Evolutionary conservation across 192 early-diverging fungal genomes (phyloP), one percentile per base, ranked within the genome.

Genomic region (Coemansia sp.): DNA sequence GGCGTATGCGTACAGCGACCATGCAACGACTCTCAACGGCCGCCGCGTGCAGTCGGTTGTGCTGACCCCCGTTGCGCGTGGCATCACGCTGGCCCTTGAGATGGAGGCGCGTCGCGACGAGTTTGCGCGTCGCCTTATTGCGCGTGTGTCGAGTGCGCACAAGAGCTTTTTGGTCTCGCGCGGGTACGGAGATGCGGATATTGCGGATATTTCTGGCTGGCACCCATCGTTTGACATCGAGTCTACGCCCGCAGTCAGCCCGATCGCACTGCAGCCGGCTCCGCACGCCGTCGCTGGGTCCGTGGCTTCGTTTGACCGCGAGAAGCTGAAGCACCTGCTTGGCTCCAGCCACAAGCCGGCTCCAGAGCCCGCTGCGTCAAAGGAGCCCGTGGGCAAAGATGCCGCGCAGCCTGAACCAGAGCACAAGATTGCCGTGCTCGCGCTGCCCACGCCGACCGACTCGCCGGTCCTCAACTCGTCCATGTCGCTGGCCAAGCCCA

Each of bases 141-240:
- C 46, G 1, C 55, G 29, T 4, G 64, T 67, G 2, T 60, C 59
- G 8, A 40, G 21, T 9, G 73, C 67, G 0, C 67, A 77, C 29
- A 6, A 33, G 27, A 32, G n/a, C 45, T 77, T 77, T 18, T 28
- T 77, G 56, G 35, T 40, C 4, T 14, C 22, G 14, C 58, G 73
- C 5, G 73, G 73, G 0, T 77, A 50, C 47, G 32, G 31, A 0
- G 31, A 33, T 0, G 32, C 7, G 0, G 73, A 77, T 16, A 10
- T 66, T 1, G 35, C 19, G 1, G 50, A 21, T 5, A 28, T 42
- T 1, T 7, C 21, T 25, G 73, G 56, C 6, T 67, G 63, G 64
- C 73, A 77, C 38, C 67, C 67, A 33, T 11, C 29, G 25, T 77
- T 77, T 46, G 67, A 77, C 16, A 38, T 77, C 24, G 73, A 77